Evolutionary conservation across 768 basidiomycete species (phyloP).

Genomic region (Leccinum boreale): DNA sequence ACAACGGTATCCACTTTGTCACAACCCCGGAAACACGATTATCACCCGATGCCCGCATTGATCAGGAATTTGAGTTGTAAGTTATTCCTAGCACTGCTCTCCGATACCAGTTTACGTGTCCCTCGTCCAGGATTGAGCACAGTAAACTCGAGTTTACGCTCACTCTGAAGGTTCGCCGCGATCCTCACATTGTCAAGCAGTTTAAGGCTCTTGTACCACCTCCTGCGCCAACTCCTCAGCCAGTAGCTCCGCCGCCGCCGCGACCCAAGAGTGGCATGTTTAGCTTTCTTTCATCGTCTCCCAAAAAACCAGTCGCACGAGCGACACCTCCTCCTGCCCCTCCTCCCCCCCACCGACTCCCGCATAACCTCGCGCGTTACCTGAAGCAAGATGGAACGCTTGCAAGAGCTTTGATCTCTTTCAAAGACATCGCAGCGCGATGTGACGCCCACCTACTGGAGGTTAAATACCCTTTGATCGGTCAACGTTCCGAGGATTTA

Average conservation of each 20-base stretch:
- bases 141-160: slow-evolving; percentile 95
- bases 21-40: slow-evolving; percentile 80
- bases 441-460: slow-evolving; percentile 88
- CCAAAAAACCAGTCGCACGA: slow-evolving; percentile 62
- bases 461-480: slow-evolving; percentile 77
- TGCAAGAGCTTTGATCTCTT: slow-evolving; percentile 82
- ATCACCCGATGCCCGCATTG: slow-evolving; percentile 56
- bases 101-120: not conserved
- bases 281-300: slow-evolving; percentile 70
- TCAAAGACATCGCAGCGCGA: slow-evolving; percentile 78
- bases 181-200: slow-evolving; percentile 80
- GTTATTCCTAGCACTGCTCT: slow-evolving; percentile 26
- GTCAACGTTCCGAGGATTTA: slow-evolving; percentile 55
- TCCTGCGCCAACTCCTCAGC: slow-evolving; percentile 40
- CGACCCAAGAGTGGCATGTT: slow-evolving; percentile 64
- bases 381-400: slow-evolving; percentile 85
- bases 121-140: slow-evolving; percentile 69
- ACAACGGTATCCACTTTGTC: slow-evolving; percentile 96
- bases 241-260: slow-evolving; percentile 38
- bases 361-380: slow-evolving; percentile 79
- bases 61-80: slow-evolving; percentile 90
- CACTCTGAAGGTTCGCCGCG: slow-evolving; percentile 80
- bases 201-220: slow-evolving; percentile 61
- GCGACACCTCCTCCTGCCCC: slow-evolving; percentile 34
- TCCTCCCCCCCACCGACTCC: slow-evolving; percentile 42